Evolutionary conservation across 768 basidiomycete genomes (phyloP), one percentile per base, ranked within the genome.

Genomic region (Cyclocybe cylindracea): DNA sequence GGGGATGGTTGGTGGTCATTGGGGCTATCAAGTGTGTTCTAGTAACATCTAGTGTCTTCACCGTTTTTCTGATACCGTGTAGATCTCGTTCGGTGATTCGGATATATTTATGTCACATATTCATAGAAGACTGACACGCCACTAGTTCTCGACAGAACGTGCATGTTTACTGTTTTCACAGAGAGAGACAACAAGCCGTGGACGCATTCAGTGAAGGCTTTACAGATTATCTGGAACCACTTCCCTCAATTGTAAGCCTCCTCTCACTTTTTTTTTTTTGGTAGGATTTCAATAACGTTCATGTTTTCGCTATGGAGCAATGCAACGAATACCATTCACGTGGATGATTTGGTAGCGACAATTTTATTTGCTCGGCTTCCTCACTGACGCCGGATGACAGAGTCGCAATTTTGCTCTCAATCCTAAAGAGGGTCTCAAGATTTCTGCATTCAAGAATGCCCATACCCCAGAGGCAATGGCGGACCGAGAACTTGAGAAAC

Each of bases 351-450:
- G 42, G 85, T 86, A 55, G 53, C 78, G 64, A 10, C 2, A 29
- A 33, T 46, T 41, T 40, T 48, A 16, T n/a, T 24, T 43, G 46
- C 11, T 24, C 32, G 18, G 39, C 36, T 13, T 41, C 7, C 13
- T 40, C 55, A 9, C 43, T 58, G 34, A 48, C 39, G 43, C 39
- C 40, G 34, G 40, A 13, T 44, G 29, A 7, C 54, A 89, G 81
- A 82, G 85, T 51, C 83, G 91, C 11, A 94, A 94, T 64, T 94
- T 94, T 68, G 93, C 92, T 3, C 73, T 94, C 53, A 94, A 96
- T 62, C 90, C 91, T 1, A 78, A 75, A 39, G 84, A 91, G 68
- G 93, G 92, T 5, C 75, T 95, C 36, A 92, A 90, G 68, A 91
- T 94, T 24, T 78, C 80, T 19, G 81, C 93, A 0, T 95, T 89